Base-by-base conservation (phyloP, 208 protist species). In the Trichomonas tenax region DNA sequence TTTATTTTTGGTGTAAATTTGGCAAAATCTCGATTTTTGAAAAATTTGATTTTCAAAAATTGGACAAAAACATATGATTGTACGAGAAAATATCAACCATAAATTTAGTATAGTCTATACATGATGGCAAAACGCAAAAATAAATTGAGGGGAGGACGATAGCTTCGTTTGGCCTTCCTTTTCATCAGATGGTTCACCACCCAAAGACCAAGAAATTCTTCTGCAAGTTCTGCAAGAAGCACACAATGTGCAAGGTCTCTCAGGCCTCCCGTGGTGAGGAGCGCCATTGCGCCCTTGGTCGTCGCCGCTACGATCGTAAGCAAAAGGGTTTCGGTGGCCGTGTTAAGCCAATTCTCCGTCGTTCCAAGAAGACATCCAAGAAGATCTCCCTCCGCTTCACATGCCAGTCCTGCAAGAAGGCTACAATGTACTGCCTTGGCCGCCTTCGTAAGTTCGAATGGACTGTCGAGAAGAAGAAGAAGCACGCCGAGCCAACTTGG, bases 181-280 rank as follows among this genome's bases (percentile, higher is more conserved):
- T 89, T 44, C n/a, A 31, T 41, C 82, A n/a, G 36, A 89, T 89
- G 82, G 82, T 89, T 31, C 82, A 89, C 40, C 40, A 89, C 40
- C 82, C 82, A 89, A 89, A 89, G 36, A 89, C 82, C 36, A 89
- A 89, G 82, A 89, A 89, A 89, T 89, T 89, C 82, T 89, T 48
- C 40, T 89, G 82, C 82, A 89, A 89, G 36, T 89, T 89, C 82
- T 89, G 82, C 82, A 89, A 89, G 40, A 89, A 89, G 40, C 82
- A 89, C 40, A 44, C 34, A 44, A 46, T 46, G 23, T 23, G 17
- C 81, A 84, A 84, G 81, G 81, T 84, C 34, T 36, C 81, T 84
- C 81, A 84, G 36, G 81, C 81, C 81, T 44, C 34, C 81, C 81
- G 81, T 84, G 81, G 81, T 40, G 81, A 84, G n/a, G 81, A 84